Percentiles rank a stretch among this genome's conserved stretches.
These are phyloP conservation scores for Bipolaris victoriae DNA, from an alignment of 2,329 filamentous ascomycete genomes.

Conservation along the genomic window DNA sequence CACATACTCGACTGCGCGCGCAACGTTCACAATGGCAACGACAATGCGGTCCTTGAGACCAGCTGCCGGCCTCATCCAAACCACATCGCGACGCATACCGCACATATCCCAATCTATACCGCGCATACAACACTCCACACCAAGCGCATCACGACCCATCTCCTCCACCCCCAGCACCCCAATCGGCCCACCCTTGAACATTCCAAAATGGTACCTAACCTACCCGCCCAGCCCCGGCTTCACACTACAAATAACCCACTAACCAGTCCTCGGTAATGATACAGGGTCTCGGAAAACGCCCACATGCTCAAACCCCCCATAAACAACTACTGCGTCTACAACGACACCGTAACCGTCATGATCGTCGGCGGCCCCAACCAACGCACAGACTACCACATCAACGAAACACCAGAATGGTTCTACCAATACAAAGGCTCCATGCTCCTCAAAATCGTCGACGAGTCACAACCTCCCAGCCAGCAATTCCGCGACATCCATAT, in stretches of 20 bases:
- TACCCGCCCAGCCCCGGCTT: not conserved
- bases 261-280: not conserved
- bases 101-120: constrained; percentile 2
- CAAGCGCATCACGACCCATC: constrained; percentile 33
- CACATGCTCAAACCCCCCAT: constrained; percentile 92
- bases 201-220: constrained; percentile 49
- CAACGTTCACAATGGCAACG: not conserved
- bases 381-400: constrained; percentile 98
- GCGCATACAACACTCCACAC: constrained; percentile 10
- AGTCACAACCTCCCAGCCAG: constrained; percentile 37
- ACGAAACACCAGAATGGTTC: constrained; percentile 95
- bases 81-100: constrained; percentile 11
- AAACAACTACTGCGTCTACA: constrained; percentile 97
- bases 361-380: constrained; percentile 96
- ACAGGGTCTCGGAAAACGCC: constrained; percentile 86
- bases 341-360: constrained; percentile 83
- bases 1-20: too few relatives aligned
- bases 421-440: constrained; percentile 94
- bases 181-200: constrained; percentile 46
- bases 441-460: constrained; percentile 88
- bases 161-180: constrained; percentile 28
- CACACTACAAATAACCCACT: not conserved
- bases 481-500: constrained; percentile 85
- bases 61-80: constrained; percentile 21
- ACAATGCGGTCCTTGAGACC: constrained; percentile 31